Evolutionary conservation across 176 grass and related monocot species (phyloP), one percentile per base, ranked within the genome.

Genomic region (Hyparrhenia diplandra): DNA sequence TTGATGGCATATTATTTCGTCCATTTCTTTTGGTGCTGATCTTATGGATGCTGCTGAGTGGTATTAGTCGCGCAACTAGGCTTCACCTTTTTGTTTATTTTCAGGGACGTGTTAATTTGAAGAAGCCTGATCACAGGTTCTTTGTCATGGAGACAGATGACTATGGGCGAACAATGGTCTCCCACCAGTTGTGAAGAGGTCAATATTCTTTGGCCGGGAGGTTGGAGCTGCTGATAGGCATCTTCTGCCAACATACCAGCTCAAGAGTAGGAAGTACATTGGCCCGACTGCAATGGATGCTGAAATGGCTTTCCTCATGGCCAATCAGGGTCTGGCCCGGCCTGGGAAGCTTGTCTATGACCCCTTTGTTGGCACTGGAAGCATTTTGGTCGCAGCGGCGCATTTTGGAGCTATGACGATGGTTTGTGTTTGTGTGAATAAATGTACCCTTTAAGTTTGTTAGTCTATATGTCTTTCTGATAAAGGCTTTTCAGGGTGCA

Each of bases 321-420:
- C 90, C 30, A 98, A 98, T 78, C 95, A 98, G 63, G 95, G 95
- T 51, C 66, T 92, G 28, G 88, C 84, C 14, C 10, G 52, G 47
- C 73, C 90, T 20, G 92, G 95, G 47, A 94, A 94, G 68, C 85
- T 98, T 31, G 92, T 98, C 2, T 98, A 94, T 64, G 95, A 98
- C n/a, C 37, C 95, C 95, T 17, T 98, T 83, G 95, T 98, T 17
- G 95, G 95, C 43, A 98, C 95, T 20, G n/a, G 95, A 20, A 94
- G 92, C 64, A 92, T 94, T 87, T 77, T 98, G 78, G 92, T 98
- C 72, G 95, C 95, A 57, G 95, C 95, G n/a, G 90, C 92, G 7
- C 92, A 98, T 88, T 98, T 94, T 89, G 95, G 95, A 83, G 92
- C 92, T 63, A 92, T 98, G 92, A 98, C 95, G 78, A 98, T 98